phyloP scores from a whole-genome alignment of 2,329 filamentous ascomycete genomes.

The Aureobasidium uvarum region DNA sequence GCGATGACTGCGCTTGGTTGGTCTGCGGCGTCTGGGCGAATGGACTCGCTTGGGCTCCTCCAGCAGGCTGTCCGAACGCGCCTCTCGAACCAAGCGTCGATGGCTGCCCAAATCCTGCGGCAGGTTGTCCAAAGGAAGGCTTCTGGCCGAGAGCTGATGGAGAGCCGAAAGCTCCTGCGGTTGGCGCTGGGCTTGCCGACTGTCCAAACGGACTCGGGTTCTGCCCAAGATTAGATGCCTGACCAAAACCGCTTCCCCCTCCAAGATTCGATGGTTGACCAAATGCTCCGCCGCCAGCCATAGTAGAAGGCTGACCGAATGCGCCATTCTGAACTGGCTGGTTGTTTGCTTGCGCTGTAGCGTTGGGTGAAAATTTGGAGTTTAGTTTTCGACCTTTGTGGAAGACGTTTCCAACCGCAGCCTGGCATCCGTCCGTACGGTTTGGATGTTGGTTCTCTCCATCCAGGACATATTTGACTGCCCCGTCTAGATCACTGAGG shows the following conservation, averaged over 20 bases:
- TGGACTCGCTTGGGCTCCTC: slow-evolving; percentile 2
- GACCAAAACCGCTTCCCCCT: slow-evolving; percentile 25
- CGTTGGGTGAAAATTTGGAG: slow-evolving; percentile 34
- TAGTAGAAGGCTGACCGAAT: slow-evolving; percentile 30
- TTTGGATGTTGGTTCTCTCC: slow-evolving; percentile 72
- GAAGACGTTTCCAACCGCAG: slow-evolving; percentile 28
- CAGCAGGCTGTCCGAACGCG: slow-evolving; percentile 11
- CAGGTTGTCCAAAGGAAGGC: slow-evolving; percentile 36
- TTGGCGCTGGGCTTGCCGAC: background rate
- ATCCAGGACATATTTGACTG: slow-evolving; percentile 66
- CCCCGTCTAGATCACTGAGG: slow-evolving; percentile 66
- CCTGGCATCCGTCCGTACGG: slow-evolving; percentile 62
- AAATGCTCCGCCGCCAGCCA: slow-evolving; percentile 12
- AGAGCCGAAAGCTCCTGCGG: slow-evolving; percentile 16
- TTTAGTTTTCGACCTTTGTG: background rate
- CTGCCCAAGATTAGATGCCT: slow-evolving; percentile 25
- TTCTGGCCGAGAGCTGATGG: background rate
- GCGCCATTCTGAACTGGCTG: slow-evolving; percentile 8
- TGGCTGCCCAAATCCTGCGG: slow-evolving; percentile 13
- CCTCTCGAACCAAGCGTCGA: background rate
- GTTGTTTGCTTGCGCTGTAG: background rate
- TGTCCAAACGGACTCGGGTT: slow-evolving; percentile 23
- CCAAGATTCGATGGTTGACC: slow-evolving; percentile 25
- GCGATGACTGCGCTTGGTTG: slow-evolving; percentile 24
- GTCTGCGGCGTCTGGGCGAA: slow-evolving; percentile 26